These are phyloP conservation scores for Mycena crocata DNA, from an alignment of 768 basidiomycete genomes.

Conservation along the genomic window DNA sequence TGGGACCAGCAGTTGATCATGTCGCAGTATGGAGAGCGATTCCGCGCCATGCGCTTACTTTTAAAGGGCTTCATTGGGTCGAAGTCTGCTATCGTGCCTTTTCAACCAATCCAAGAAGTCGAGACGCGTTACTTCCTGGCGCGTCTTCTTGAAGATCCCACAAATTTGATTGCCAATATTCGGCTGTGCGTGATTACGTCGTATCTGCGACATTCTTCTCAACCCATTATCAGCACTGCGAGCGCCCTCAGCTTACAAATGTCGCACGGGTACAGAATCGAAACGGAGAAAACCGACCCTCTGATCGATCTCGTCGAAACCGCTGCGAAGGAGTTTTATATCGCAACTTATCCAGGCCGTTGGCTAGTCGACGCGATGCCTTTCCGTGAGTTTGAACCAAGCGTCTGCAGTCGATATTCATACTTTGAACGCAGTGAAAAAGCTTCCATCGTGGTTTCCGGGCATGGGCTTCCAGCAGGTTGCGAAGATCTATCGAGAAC, in stretches of 20 bases:
- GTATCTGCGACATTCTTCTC: not conserved
- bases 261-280: constrained; percentile 56
- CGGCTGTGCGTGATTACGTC: constrained; percentile 44
- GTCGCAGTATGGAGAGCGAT: constrained; percentile 48
- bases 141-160: constrained; percentile 52
- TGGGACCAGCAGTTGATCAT: constrained; percentile 45
- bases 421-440: constrained; percentile 45
- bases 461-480: constrained; percentile 52
- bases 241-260: constrained; percentile 55
- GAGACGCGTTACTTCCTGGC: constrained; percentile 59
- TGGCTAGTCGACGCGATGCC: constrained; percentile 57
- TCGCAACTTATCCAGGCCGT: constrained; percentile 50
- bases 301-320: constrained; percentile 53
- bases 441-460: constrained; percentile 59
- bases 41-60: constrained; percentile 56
- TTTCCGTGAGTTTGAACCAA: constrained; percentile 31
- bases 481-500: constrained; percentile 46
- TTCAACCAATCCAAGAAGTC: constrained; percentile 49
- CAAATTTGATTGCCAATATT: constrained; percentile 50
- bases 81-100: constrained; percentile 47
- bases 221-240: constrained; percentile 42
- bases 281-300: constrained; percentile 49
- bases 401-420: not conserved
- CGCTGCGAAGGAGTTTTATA: constrained; percentile 55
- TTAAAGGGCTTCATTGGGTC: constrained; percentile 56